Evolutionary conservation across 164 flowering plant species (phyloP).

Genomic region (Aristolochia fimbriata): DNA sequence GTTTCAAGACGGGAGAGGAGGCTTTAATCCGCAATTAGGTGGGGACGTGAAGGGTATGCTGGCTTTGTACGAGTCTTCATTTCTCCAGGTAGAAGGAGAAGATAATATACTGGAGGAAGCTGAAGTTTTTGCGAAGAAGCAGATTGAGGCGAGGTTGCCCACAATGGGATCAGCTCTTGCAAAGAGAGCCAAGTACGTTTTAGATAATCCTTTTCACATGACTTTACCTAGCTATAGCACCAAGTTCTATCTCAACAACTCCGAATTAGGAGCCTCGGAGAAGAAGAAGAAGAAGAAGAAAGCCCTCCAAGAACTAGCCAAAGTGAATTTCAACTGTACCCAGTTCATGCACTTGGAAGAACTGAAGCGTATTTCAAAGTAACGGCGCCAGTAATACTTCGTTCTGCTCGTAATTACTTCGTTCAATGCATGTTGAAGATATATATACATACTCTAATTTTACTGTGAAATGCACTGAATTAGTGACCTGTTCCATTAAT

Average conservation of each 20-base stretch:
- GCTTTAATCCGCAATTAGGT: neutral
- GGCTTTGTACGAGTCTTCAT: constrained; percentile 23
- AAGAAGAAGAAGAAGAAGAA: constrained; percentile 7
- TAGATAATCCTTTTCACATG: constrained; percentile 33
- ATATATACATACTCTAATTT: too few relatives aligned
- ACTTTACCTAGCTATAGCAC: constrained; percentile 27
- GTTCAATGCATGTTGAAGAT: too few relatives aligned
- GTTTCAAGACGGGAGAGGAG: neutral
- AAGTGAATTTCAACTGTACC: constrained; percentile 24
- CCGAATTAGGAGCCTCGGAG: neutral
- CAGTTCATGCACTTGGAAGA: constrained; percentile 31
- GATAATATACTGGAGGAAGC: constrained; percentile 36
- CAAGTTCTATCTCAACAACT: constrained; percentile 11
- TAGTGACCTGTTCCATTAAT: neutral
- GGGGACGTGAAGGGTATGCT: neutral
- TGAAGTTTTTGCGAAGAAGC: constrained; percentile 15
- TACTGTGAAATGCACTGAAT: too few relatives aligned
- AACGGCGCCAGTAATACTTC: constrained; percentile 12
- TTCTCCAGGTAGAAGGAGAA: constrained; percentile 32
- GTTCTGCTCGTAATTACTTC: too few relatives aligned
- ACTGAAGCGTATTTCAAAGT: constrained; percentile 27
- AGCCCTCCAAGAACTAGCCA: constrained; percentile 22
- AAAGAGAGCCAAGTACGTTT: constrained; percentile 10
- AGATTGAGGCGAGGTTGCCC: constrained; percentile 13
- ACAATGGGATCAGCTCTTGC: constrained; percentile 13